Conservation (phyloP, 129 eudicot genomes). For the carrot (Daucus carota) region DH1_v3.0 NC_030385.2:41723001-41723500, state of each 20-base stretch:
- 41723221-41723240: constrained; percentile 58
- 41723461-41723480: constrained; percentile 61
- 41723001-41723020: constrained; percentile 37
- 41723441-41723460: constrained; percentile 73
- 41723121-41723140: constrained; percentile 29
- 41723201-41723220: constrained; percentile 63
- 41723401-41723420: constrained; percentile 88
- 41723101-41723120: constrained; percentile 43
- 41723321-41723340: constrained; percentile 72
- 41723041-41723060: constrained; percentile 46
- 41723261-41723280: constrained; percentile 35
- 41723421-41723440: constrained; percentile 96
- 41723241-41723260: constrained; percentile 45
- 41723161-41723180: constrained; percentile 63
- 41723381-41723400: constrained; percentile 67
- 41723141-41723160: constrained; percentile 68
- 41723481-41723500: constrained; percentile 81
- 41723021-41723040: constrained; percentile 39
- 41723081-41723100: constrained; percentile 37
- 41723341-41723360: constrained; percentile 82
- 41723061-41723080: constrained; percentile 57
- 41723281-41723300: constrained; percentile 50
- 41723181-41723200: constrained; percentile 69
- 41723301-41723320: constrained; percentile 58
- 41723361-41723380: constrained; percentile 74